Evolutionary conservation across 2,329 filamentous ascomycete genomes (phyloP).

Genomic region (Ophiostoma tasmaniense): DNA sequence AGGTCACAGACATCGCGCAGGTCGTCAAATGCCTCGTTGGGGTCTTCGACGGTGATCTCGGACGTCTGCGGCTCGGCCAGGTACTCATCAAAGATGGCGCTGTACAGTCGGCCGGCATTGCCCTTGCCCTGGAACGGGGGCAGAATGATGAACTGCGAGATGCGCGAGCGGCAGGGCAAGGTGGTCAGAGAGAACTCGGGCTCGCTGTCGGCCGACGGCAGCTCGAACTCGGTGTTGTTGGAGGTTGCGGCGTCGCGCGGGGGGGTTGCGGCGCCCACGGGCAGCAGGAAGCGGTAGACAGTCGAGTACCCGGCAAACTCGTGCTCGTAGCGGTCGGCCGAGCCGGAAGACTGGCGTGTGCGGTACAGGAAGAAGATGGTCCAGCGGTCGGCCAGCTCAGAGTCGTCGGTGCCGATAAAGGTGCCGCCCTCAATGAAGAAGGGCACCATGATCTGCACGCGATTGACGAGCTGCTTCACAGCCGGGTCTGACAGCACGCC

Average conservation of each 20-base stretch:
- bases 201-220: slow-evolving; percentile 22
- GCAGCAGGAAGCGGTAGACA: slow-evolving; percentile 82
- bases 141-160: slow-evolving; percentile 89
- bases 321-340: slow-evolving; percentile 51
- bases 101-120: slow-evolving; percentile 73
- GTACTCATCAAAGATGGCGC: slow-evolving; percentile 64
- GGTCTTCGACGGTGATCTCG: slow-evolving; percentile 90
- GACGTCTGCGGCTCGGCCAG: slow-evolving; percentile 58
- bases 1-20: slow-evolving; percentile 70
- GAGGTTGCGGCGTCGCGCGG: slow-evolving; percentile 24
- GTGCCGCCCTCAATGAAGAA: slow-evolving; percentile 93
- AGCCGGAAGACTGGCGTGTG: slow-evolving; percentile 36
- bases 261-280: slow-evolving; percentile 43
- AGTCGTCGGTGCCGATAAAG: slow-evolving; percentile 53
- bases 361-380: slow-evolving; percentile 78
- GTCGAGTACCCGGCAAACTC: slow-evolving; percentile 83
- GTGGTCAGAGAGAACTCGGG: slow-evolving; percentile 39
- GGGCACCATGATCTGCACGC: slow-evolving; percentile 74
- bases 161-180: slow-evolving; percentile 68
- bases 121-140: slow-evolving; percentile 78
- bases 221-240: slow-evolving; percentile 31
- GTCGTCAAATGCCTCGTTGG: slow-evolving; percentile 77
- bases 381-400: slow-evolving; percentile 73
- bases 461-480: slow-evolving; percentile 63
- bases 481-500: slow-evolving; percentile 62